These are phyloP conservation scores for Aspergillus ellipticus DNA, from an alignment of 495 filamentous ascomycete species.

Conservation along the genomic window DNA sequence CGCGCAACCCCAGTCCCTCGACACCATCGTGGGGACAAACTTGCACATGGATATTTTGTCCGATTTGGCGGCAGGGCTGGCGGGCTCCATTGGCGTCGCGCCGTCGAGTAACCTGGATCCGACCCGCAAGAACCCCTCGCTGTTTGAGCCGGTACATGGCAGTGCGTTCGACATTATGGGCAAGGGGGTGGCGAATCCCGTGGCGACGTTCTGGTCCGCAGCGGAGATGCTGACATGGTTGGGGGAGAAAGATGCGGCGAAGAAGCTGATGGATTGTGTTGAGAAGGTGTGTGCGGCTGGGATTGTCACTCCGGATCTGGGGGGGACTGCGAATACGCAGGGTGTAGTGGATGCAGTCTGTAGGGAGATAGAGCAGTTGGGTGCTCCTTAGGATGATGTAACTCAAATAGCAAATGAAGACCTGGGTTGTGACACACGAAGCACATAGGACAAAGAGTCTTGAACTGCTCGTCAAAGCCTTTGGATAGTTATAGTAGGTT, in stretches of 20 bases:
- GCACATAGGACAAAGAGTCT: too few relatives aligned
- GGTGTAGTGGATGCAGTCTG: constrained; percentile 60
- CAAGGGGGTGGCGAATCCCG: constrained; percentile 67
- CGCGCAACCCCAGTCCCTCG: constrained; percentile 46
- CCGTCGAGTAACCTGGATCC: constrained; percentile 62
- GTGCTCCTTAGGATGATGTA: neutral
- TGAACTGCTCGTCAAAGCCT: too few relatives aligned
- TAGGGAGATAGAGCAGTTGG: constrained; percentile 44
- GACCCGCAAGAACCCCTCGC: constrained; percentile 54
- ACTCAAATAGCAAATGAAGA: neutral
- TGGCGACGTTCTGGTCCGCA: constrained; percentile 66
- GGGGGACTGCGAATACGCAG: constrained; percentile 50
- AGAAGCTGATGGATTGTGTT: constrained; percentile 54
- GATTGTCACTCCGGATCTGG: constrained; percentile 56
- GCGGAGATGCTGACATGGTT: constrained; percentile 68
- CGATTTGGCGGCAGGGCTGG: constrained; percentile 53
- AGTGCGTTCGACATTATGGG: constrained; percentile 68
- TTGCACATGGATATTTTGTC: constrained; percentile 56
- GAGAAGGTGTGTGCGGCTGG: constrained; percentile 58
- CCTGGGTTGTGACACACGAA: too few relatives aligned
- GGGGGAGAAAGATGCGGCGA: constrained; percentile 53
- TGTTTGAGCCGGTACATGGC: constrained; percentile 68
- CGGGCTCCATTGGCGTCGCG: constrained; percentile 53
- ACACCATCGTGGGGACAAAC: constrained; percentile 57
- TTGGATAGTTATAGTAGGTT: too few relatives aligned